phyloP scores from a whole-genome alignment of 176 grass and related monocot genomes.

The Oryza officinalis region DNA sequence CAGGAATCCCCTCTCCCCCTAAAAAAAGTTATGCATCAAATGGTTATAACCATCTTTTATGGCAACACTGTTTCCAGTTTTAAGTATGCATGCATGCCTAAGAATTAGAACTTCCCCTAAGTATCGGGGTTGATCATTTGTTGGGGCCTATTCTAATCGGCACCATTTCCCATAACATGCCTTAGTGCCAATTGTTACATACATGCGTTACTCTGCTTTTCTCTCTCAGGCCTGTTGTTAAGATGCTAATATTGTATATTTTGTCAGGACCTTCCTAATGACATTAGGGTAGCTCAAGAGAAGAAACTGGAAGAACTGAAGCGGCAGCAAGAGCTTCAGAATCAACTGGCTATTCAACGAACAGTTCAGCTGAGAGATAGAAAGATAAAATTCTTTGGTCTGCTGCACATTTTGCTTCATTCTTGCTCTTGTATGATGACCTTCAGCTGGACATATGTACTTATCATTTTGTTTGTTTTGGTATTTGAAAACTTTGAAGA shows the following conservation, averaged over 20 bases:
- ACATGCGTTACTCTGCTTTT: conserved; percentile 4
- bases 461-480: conserved; percentile 25
- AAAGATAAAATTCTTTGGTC: conserved; percentile 97
- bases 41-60: background rate
- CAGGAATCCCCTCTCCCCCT: background rate
- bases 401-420: background rate
- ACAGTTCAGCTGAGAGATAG: conserved; percentile 82
- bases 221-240: conserved; percentile 6
- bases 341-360: conserved; percentile 63
- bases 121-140: background rate
- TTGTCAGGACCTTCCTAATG: conserved; percentile 74
- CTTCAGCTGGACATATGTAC: conserved; percentile 15
- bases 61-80: background rate
- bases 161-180: background rate
- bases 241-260: conserved; percentile 31
- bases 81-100: background rate
- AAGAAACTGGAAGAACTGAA: conserved; percentile 97
- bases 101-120: background rate
- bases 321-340: conserved; percentile 84
- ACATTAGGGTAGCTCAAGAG: conserved; percentile 80
- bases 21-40: background rate
- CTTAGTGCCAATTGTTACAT: background rate
- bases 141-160: background rate
- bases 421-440: conserved; percentile 1
- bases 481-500: conserved; percentile 59